Conservation (phyloP, 176 grass and related monocot genomes). For the Metroxylon sagu region DNA sequence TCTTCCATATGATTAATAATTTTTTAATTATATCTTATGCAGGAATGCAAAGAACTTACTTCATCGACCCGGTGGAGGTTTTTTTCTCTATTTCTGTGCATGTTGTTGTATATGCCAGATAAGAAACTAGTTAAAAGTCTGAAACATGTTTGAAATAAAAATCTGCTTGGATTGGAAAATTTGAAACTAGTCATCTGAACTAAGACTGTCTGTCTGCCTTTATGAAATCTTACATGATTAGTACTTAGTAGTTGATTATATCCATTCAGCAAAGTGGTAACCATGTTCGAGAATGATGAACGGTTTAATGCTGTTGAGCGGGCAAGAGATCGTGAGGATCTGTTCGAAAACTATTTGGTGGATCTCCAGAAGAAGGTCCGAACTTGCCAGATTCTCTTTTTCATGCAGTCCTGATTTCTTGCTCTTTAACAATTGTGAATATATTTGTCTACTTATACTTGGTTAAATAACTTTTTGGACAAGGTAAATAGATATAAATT, state of each 20-base stretch:
- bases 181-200: too few species aligned
- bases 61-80: slow-evolving; percentile 84
- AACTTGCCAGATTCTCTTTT: too few species aligned
- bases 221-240: neutral
- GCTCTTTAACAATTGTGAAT: neutral
- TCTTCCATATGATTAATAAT: slow-evolving; percentile 3
- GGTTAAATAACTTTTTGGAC: too few species aligned
- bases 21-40: slow-evolving; percentile 21
- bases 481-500: too few species aligned
- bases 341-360: slow-evolving; percentile 80
- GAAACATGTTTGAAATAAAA: too few species aligned
- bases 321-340: slow-evolving; percentile 79
- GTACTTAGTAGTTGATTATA: slow-evolving; percentile 1
- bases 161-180: too few species aligned
- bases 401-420: too few species aligned
- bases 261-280: slow-evolving; percentile 66
- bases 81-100: slow-evolving; percentile 14
- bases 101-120: too few species aligned
- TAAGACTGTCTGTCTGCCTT: neutral
- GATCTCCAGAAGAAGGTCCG: slow-evolving; percentile 93
- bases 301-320: slow-evolving; percentile 67
- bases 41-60: slow-evolving; percentile 85
- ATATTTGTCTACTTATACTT: too few species aligned
- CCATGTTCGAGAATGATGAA: slow-evolving; percentile 75
- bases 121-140: too few species aligned